Conservation (phyloP, 768 basidiomycete genomes). For the Candolleomyces eurysporus region DNA sequence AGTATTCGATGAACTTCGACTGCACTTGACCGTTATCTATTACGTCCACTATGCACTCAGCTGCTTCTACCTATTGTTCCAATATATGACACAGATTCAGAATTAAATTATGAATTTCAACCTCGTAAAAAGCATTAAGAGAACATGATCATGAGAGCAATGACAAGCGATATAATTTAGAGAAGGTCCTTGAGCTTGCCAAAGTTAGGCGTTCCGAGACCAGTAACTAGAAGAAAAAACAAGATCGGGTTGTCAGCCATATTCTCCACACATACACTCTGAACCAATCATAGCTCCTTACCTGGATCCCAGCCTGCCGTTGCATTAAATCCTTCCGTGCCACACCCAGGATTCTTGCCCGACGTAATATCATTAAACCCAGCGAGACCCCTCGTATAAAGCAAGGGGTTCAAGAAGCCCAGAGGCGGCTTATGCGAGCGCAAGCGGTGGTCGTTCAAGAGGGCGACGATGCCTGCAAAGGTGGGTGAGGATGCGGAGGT, state of each 20-base stretch:
- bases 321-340: slow-evolving; percentile 64
- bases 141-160: too few relatives aligned
- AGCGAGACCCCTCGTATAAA: slow-evolving; percentile 41
- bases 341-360: slow-evolving; percentile 59
- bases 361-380: slow-evolving; percentile 58
- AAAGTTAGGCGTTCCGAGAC: slow-evolving; percentile 56
- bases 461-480: slow-evolving; percentile 60
- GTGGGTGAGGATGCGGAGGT: slow-evolving; percentile 67
- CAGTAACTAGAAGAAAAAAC: slow-evolving; percentile 38
- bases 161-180: not conserved
- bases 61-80: too few relatives aligned
- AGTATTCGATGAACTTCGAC: slow-evolving; percentile 3
- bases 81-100: too few relatives aligned
- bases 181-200: slow-evolving; percentile 35
- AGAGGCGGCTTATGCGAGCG: slow-evolving; percentile 39
- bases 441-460: slow-evolving; percentile 64
- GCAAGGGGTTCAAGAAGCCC: slow-evolving; percentile 67
- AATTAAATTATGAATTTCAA: too few relatives aligned
- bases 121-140: too few relatives aligned
- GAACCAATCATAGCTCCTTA: slow-evolving; percentile 25
- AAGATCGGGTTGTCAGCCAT: not conserved
- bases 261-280: not conserved
- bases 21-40: too few relatives aligned
- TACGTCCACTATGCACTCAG: too few relatives aligned
- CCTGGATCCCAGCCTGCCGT: slow-evolving; percentile 59